Conservation (phyloP, 345 rosid genomes). For the Eucalyptus curtisii region DNA sequence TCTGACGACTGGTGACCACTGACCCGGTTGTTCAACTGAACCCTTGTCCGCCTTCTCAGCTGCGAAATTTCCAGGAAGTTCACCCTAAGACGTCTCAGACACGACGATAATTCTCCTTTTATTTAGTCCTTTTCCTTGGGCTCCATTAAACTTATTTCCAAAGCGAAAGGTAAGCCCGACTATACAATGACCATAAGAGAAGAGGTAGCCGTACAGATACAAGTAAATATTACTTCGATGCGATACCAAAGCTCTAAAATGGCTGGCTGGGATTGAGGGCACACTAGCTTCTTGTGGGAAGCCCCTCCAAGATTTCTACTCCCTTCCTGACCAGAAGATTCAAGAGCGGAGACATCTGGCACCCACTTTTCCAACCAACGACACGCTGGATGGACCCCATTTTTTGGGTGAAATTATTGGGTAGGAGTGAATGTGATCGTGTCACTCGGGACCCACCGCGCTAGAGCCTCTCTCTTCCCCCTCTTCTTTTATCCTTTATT, state of each 20-base stretch:
- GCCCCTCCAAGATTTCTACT: neutral
- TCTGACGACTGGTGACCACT: no score
- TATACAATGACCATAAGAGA: neutral
- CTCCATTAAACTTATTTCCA: neutral
- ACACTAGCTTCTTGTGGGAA: fast-evolving
- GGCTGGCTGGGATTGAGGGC: neutral
- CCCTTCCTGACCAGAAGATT: neutral
- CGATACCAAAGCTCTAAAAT: neutral
- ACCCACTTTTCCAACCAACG: neutral
- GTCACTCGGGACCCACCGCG: no score
- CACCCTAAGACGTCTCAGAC: neutral
- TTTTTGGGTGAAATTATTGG: neutral
- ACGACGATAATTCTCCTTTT: neutral
- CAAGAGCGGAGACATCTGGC: neutral
- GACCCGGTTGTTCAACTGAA: neutral
- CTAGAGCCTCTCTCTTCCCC: no score
- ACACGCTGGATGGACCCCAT: neutral
- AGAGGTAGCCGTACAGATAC: neutral
- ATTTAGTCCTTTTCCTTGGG: neutral
- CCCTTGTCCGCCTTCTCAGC: no score
- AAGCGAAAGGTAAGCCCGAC: neutral
- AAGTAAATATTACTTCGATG: neutral
- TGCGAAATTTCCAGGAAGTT: neutral
- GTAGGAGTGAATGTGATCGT: no score
- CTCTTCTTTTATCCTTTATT: no score